phyloP scores from a whole-genome alignment of 2,329 filamentous ascomycete genomes.

The Aureobasidium leucospermi region DNA sequence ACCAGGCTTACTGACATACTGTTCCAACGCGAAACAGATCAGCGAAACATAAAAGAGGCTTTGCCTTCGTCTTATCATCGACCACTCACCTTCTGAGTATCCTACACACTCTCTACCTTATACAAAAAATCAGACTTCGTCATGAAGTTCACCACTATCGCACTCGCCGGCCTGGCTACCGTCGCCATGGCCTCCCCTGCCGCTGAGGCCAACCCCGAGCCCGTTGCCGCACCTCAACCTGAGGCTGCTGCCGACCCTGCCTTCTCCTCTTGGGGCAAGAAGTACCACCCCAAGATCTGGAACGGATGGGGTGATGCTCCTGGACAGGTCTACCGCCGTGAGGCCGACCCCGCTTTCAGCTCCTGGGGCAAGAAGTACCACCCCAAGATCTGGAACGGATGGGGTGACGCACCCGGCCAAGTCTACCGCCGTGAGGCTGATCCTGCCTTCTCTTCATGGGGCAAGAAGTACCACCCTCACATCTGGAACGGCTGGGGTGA shows the following conservation, averaged over 20 bases:
- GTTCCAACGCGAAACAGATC: not conserved
- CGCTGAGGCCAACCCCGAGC: slow-evolving; percentile 20
- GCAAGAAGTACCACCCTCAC: not conserved
- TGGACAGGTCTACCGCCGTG: slow-evolving; percentile 18
- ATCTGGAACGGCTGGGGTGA: slow-evolving; percentile 10
- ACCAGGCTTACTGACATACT: not conserved
- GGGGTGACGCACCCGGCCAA: not conserved
- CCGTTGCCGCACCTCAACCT: slow-evolving; percentile 12
- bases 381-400: not conserved
- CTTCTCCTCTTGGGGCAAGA: not conserved
- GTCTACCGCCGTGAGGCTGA: slow-evolving; percentile 10
- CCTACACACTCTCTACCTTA: not conserved
- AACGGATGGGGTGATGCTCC: slow-evolving; percentile 9
- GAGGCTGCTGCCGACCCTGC: slow-evolving; percentile 3
- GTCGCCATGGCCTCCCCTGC: slow-evolving; percentile 20
- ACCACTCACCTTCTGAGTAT: not conserved
- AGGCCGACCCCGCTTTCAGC: not conserved
- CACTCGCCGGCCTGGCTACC: slow-evolving; percentile 11
- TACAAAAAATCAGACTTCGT: not conserved
- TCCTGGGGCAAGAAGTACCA: not conserved
- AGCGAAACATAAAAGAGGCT: not conserved
- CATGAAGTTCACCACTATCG: slow-evolving; percentile 24
- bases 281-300: not conserved
- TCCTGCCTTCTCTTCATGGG: not conserved
- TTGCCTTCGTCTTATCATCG: not conserved